Evolutionary conservation across 208 protist species (phyloP).

Genomic region (Trypanosoma melophagium): DNA sequence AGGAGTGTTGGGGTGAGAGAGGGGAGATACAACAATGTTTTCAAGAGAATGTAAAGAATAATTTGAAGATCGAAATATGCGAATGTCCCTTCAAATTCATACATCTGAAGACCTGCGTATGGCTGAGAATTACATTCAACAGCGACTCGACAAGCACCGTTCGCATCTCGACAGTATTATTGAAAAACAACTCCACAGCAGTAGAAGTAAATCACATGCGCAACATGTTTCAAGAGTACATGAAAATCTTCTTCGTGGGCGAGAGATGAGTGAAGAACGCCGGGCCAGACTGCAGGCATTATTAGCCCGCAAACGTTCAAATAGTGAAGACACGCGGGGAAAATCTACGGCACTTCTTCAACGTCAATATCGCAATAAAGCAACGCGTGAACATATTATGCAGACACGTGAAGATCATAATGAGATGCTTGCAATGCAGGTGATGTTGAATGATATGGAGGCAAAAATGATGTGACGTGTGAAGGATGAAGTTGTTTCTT

Average conservation of each 20-base stretch:
- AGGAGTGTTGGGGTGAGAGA: conserved; percentile 19
- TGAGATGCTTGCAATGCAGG: conserved; percentile 14
- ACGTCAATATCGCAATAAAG: neutral
- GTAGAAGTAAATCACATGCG: neutral
- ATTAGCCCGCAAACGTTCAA: conserved; percentile 5
- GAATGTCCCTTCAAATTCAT: neutral
- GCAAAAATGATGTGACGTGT: conserved; percentile 8
- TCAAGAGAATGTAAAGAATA: conserved; percentile 13
- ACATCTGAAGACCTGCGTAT: conserved; percentile 4
- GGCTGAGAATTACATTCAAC: conserved; percentile 15
- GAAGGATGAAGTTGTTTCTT: conserved; percentile 16
- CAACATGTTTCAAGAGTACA: conserved; percentile 2
- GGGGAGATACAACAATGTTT: neutral
- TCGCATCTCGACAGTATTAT: conserved; percentile 16
- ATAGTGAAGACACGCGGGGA: neutral
- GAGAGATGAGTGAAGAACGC: neutral
- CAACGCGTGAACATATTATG: conserved; percentile 1
- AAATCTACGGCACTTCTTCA: neutral
- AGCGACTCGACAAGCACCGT: conserved; percentile 9
- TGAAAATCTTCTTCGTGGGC: conserved; percentile 8
- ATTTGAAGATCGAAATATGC: conserved; percentile 12
- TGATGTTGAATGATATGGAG: conserved; percentile 20
- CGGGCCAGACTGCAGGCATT: neutral
- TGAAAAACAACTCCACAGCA: conserved; percentile 5
- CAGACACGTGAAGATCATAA: conserved; percentile 14